Percentiles rank a stretch among this genome's conserved stretches.
phyloP scores from a whole-genome alignment of 2,329 filamentous ascomycete genomes.

The Penicillium psychrosexuale region DNA sequence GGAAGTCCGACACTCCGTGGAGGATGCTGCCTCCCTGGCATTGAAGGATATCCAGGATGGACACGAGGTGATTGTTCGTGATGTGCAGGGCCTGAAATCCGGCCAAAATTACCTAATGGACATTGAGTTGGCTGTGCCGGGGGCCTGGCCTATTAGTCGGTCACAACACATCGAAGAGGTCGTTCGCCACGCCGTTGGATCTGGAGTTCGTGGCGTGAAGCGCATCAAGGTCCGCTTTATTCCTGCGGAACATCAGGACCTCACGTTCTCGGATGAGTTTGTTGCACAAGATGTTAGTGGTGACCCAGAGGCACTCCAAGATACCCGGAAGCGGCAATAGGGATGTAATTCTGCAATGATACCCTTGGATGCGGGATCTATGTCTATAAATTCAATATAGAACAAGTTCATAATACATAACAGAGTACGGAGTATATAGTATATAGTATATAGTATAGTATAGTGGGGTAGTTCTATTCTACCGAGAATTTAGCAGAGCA shows the following conservation, averaged over 20 bases:
- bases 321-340: constrained; percentile 20
- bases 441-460: not conserved
- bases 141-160: constrained; percentile 70
- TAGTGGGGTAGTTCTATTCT: constrained; percentile 13
- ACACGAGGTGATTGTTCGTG: constrained; percentile 65
- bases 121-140: constrained; percentile 77
- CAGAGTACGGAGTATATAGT: not conserved
- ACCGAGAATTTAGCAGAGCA: constrained; percentile 18
- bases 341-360: constrained; percentile 14
- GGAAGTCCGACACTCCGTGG: constrained; percentile 72
- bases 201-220: constrained; percentile 77
- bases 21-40: constrained; percentile 61
- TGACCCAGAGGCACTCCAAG: constrained; percentile 58
- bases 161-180: constrained; percentile 67
- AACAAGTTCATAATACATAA: not conserved
- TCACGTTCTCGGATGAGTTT: constrained; percentile 73
- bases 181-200: constrained; percentile 69
- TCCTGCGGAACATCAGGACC: constrained; percentile 58
- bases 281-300: constrained; percentile 59
- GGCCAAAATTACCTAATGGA: constrained; percentile 96
- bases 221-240: constrained; percentile 82
- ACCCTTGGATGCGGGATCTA: constrained; percentile 13
- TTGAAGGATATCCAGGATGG: constrained; percentile 55
- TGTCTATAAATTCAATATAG: constrained; percentile 19
- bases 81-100: constrained; percentile 86